phyloP scores from a whole-genome alignment of 1,139 yeast species.

The Blastobotrys capitulatus region DNA sequence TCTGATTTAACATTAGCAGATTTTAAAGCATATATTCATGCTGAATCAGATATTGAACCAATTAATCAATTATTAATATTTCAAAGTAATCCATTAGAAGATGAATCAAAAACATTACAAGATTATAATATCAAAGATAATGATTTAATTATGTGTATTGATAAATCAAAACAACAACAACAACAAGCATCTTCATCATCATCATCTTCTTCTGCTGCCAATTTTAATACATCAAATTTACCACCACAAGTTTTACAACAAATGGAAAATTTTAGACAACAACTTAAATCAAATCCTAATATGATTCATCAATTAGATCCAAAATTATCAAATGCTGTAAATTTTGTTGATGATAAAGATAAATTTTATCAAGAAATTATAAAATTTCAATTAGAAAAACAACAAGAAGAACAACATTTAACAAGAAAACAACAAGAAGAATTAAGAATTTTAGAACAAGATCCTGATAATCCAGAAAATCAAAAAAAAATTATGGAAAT shows the following conservation, averaged over 20 bases:
- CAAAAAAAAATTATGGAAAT: constrained; percentile 64
- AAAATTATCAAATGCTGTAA: constrained; percentile 34
- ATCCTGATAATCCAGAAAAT: constrained; percentile 71
- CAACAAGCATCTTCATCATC: not conserved
- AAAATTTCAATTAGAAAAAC: constrained; percentile 30
- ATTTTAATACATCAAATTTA: not conserved
- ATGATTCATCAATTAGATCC: constrained; percentile 31
- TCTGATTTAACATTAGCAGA: constrained; percentile 61
- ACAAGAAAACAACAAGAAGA: constrained; percentile 41
- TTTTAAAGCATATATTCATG: constrained; percentile 69
- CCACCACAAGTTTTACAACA: constrained; percentile 4
- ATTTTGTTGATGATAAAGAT: constrained; percentile 46
- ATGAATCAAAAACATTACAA: constrained; percentile 37
- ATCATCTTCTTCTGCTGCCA: not conserved
- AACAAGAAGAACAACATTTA: constrained; percentile 24
- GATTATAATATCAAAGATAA: constrained; percentile 48
- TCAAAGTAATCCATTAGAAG: constrained; percentile 42
- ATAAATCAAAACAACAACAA: not conserved
- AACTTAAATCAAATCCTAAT: constrained; percentile 31
- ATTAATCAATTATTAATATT: constrained; percentile 43
- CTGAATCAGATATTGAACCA: constrained; percentile 58
- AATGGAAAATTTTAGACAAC: constrained; percentile 34
- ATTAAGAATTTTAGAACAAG: constrained; percentile 45
- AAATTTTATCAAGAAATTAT: constrained; percentile 47
- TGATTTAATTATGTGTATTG: constrained; percentile 48